Evolutionary conservation across 2,329 filamentous ascomycete genomes (phyloP), one percentile per base, ranked within the genome.

Genomic region (Fusarium sulawesiense): DNA sequence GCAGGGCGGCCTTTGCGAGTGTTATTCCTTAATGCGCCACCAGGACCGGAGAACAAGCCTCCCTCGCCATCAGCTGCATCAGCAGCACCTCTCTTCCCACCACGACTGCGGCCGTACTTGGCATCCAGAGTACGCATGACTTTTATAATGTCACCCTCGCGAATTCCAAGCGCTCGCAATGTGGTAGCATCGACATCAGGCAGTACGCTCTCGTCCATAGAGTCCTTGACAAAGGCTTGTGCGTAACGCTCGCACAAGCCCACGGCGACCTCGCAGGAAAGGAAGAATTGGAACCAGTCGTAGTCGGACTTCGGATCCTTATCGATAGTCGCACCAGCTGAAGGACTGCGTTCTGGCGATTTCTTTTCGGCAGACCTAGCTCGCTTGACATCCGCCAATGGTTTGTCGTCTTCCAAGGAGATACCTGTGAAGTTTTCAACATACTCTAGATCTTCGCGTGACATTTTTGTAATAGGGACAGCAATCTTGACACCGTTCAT

Each of bases 271-370:
- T 97, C 95, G 78, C 94, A 97, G 68, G 91, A 90, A 42, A 99
- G 83, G 85, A 99, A 99, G 83, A 99, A 98, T 78, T 98, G 94
- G 76, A 99, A 99, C 96, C 96, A 99, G 79, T 99, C 96, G 78
- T 98, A 97, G 49, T 96, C 91, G 2, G 92, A 85, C 79, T 90
- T 91, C 76, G 86, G 84, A 23, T 82, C 79, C 48, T 84, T 82
- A 70, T 91, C 86, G 32, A 93, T 83, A 3, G 86, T 86, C n/a
- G 88, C 90, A 14, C 91, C 91, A 11, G 80, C 91, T 4, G 80
- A 80, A 23, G 60, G 34, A 77, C 71, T 50, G 45, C 50, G 54
- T 40, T 71, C 59, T 12, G 73, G 64, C 6, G 65, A 49, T 61
- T 66, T 73, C 57, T 77, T 78, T 20, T 79, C 75, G 37, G 68